These are phyloP conservation scores for Globisporangium uncinulatum DNA, from an alignment of 352 stramenopile genomes.

Conservation along the genomic window DNA sequence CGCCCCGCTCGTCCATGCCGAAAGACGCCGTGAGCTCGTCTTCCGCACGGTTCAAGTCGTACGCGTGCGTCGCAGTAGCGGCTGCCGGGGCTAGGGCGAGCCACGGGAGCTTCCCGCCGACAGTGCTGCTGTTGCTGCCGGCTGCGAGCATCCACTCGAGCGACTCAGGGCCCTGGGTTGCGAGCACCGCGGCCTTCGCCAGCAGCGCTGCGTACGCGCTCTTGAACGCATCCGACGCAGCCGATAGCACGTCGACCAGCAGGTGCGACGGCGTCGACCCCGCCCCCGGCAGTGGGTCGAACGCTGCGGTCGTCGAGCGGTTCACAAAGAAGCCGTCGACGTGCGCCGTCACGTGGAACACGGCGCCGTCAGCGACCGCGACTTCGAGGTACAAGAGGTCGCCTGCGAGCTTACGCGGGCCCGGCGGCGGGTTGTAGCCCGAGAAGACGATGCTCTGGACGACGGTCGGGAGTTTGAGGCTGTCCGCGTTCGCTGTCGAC, in stretches of 20 bases:
- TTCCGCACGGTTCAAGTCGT: slow-evolving; percentile 84
- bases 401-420: slow-evolving; percentile 85
- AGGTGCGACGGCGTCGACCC: slow-evolving; percentile 45
- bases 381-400: slow-evolving; percentile 95
- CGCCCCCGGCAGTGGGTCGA: slow-evolving; percentile 74
- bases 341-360: slow-evolving; percentile 86
- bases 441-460: slow-evolving; percentile 90
- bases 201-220: slow-evolving; percentile 69
- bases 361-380: slow-evolving; percentile 51
- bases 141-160: slow-evolving; percentile 86
- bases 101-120: slow-evolving; percentile 76
- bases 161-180: slow-evolving; percentile 69
- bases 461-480: slow-evolving; percentile 74
- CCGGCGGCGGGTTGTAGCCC: slow-evolving; percentile 93
- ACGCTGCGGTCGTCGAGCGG: slow-evolving; percentile 60
- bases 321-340: slow-evolving; percentile 95
- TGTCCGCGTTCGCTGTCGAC: slow-evolving; percentile 24
- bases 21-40: slow-evolving; percentile 87
- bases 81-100: slow-evolving; percentile 40
- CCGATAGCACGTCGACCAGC: slow-evolving; percentile 75
- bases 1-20: slow-evolving; percentile 90
- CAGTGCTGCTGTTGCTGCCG: slow-evolving; percentile 34
- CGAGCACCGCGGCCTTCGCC: slow-evolving; percentile 64
- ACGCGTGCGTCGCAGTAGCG: slow-evolving; percentile 38
- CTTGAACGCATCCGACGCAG: slow-evolving; percentile 69